These are phyloP conservation scores for Cyberlindnera euphorbiae DNA, from an alignment of 805 yeast genomes.

Conservation along the genomic window DNA sequence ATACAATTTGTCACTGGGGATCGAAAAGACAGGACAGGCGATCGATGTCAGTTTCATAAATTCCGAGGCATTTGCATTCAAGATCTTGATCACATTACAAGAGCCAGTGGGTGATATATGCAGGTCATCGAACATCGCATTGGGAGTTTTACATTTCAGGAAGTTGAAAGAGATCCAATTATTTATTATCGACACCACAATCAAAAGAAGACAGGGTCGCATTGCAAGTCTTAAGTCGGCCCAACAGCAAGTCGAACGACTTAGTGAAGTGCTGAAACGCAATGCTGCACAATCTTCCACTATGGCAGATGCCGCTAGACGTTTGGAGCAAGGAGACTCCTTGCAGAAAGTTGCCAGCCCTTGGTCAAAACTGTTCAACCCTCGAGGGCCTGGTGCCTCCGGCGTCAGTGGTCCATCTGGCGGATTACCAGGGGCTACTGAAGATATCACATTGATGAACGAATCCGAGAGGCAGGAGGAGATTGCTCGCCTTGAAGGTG, in stretches of 20 bases:
- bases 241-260: constrained; percentile 28
- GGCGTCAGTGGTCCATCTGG: constrained; percentile 2
- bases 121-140: constrained; percentile 29
- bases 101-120: constrained; percentile 35
- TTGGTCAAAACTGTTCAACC: constrained; percentile 23
- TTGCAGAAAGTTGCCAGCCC: constrained; percentile 19
- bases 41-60: constrained; percentile 68
- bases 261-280: constrained; percentile 30
- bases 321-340: constrained; percentile 26
- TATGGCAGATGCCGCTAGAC: constrained; percentile 27
- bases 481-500: constrained; percentile 30
- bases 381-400: constrained; percentile 4
- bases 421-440: no score
- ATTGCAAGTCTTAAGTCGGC: constrained; percentile 30
- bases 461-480: constrained; percentile 35
- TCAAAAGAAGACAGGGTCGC: constrained; percentile 30
- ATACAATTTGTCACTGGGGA: constrained; percentile 42
- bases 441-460: constrained; percentile 25
- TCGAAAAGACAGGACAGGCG: constrained; percentile 83
- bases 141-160: constrained; percentile 53
- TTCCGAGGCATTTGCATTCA: constrained; percentile 35
- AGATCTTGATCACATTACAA: constrained; percentile 31
- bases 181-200: constrained; percentile 35
- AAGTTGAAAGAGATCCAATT: constrained; percentile 51
- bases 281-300: constrained; percentile 35